phyloP scores from a whole-genome alignment of 1,139 yeast species.

The Saccharomyces pastorianus region DNA sequence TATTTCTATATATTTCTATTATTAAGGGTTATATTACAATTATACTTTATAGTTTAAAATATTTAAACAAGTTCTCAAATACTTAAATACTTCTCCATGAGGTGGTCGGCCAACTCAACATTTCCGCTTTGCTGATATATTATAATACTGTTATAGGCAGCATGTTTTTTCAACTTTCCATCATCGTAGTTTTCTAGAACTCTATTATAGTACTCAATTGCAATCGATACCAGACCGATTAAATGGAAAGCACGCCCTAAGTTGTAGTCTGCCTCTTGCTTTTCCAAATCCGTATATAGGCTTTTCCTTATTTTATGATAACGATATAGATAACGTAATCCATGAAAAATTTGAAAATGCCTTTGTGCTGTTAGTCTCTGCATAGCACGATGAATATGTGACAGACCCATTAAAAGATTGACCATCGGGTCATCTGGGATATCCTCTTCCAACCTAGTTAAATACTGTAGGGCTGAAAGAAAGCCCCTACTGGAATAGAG shows the following conservation, averaged over 20 bases:
- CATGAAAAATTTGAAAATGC: conserved; percentile 81
- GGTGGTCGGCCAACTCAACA: conserved; percentile 47
- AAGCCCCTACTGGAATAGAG: conserved; percentile 79
- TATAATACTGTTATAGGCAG: conserved; percentile 76
- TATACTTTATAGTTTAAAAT: neutral
- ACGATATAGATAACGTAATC: conserved; percentile 67
- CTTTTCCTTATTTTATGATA: conserved; percentile 45
- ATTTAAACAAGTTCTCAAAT: conserved; percentile 10
- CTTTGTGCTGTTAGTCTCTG: conserved; percentile 82
- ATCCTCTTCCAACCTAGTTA: conserved; percentile 53
- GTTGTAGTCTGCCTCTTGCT: conserved; percentile 76
- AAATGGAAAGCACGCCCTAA: conserved; percentile 80
- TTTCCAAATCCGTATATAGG: conserved; percentile 38
- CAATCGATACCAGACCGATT: conserved; percentile 66
- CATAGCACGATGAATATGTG: conserved; percentile 86
- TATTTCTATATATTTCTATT: neutral
- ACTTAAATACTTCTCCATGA: conserved; percentile 55
- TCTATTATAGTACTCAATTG: conserved; percentile 60
- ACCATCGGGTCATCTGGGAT: conserved; percentile 72
- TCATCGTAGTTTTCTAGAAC: conserved; percentile 43
- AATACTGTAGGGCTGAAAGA: conserved; percentile 65
- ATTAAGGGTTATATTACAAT: neutral
- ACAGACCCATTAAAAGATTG: conserved; percentile 63
- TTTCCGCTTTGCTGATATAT: conserved; percentile 76
- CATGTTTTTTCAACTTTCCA: conserved; percentile 60